Base-by-base conservation (phyloP, 2,329 filamentous ascomycete genomes). In the Hymenoscyphus fructigenus region DNA sequence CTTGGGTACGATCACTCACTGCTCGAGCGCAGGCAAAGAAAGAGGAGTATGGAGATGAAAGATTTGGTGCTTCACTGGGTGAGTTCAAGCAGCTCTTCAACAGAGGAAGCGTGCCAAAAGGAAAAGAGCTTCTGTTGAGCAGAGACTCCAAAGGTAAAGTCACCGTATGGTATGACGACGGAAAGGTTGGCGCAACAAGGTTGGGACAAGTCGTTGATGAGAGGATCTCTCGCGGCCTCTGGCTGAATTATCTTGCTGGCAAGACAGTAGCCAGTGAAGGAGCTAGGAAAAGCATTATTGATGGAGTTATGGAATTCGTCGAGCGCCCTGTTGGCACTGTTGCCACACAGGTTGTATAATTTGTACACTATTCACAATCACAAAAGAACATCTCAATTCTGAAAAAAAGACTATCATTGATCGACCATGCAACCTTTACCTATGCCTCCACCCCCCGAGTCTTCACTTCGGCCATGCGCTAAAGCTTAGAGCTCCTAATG, bases 181-280 rank as follows among this genome's bases (percentile, higher is more conserved):
- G 79, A 65, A 83, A 86, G 68, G 75, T 70, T 76, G 71, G 72
- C 72, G 65, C 79, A 77, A 59, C 78, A 82, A 80, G 76, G 84
- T 76, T 98, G 70, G 95, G 95, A 1, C 80, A 83, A 0, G 87
- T 98, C 0, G 72, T 78, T 0, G 95, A 98, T 74, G 91, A 95
- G 80, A 83, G 94, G 62, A 82, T 99, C 14, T 90, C 90, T 64
- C 86, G 91, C 65, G 79, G 94, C 66, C 80, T 98, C 26, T 98
- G 94, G 94, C 79, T 97, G 75, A 90, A 93, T 70, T 99, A 97
- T 78, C 81, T 99, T 36, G 92, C 87, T 4, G 95, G 95, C 0
- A 90, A 87, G 76, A 92, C 88, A 72, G 93, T 97, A 10, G 93
- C 93, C 34, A 96, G 92, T 68, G 92, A 97, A 76, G 82, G 84